Percentiles rank a stretch among this genome's conserved stretches.
phyloP scores from a whole-genome alignment of 2,329 filamentous ascomycete genomes.

The Pseudocercospora musae region DNA sequence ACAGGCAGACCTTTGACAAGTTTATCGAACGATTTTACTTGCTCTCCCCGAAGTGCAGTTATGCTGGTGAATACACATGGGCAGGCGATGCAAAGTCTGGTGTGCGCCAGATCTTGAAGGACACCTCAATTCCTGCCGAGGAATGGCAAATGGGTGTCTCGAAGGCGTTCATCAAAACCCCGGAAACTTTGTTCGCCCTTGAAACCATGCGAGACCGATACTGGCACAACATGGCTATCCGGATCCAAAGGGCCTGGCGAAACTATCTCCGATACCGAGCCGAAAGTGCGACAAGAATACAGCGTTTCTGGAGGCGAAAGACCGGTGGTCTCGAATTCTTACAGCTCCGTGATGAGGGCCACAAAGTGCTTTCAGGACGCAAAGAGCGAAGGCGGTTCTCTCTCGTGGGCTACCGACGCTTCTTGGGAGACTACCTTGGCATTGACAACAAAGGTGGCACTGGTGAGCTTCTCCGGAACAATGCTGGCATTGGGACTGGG shows the following conservation, averaged over 20 bases:
- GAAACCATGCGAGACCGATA: conserved; percentile 98
- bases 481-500: conserved; percentile 63
- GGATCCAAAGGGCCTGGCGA: conserved; percentile 95
- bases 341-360: conserved; percentile 82
- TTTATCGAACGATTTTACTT: conserved; percentile 98
- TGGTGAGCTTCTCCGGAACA: conserved; percentile 74
- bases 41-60: conserved; percentile 88
- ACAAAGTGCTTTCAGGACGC: conserved; percentile 72
- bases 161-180: conserved; percentile 97
- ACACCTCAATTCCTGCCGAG: conserved; percentile 90
- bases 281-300: conserved; percentile 90
- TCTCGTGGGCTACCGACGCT: conserved; percentile 84
- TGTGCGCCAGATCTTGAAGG: conserved; percentile 88
- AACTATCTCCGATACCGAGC: conserved; percentile 90
- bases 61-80: conserved; percentile 97
- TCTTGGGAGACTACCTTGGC: conserved; percentile 91
- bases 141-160: conserved; percentile 97
- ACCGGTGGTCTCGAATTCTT: conserved; percentile 86
- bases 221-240: conserved; percentile 99
- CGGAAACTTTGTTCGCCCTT: conserved; percentile 91
- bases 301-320: conserved; percentile 93
- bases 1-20: conserved; percentile 95
- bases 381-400: conserved; percentile 92
- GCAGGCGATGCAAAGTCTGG: conserved; percentile 82
- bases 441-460: conserved; percentile 76